Evolutionary conservation across 164 flowering plant species (phyloP).

Genomic region (Nymphaea colorata): DNA sequence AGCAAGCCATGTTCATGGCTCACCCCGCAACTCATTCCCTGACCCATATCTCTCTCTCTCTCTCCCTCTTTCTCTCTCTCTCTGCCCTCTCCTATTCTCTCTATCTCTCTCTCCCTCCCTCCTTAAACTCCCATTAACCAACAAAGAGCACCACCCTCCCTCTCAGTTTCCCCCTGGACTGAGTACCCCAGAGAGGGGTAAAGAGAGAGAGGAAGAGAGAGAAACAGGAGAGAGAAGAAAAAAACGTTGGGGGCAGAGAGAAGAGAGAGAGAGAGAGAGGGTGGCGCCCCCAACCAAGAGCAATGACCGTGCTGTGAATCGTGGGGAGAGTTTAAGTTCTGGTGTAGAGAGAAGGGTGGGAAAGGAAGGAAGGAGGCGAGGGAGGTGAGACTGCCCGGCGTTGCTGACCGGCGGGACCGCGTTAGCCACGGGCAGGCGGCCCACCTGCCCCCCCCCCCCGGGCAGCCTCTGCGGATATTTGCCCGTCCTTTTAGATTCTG

Average conservation of each 20-base stretch:
- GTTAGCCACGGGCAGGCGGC: not conserved
- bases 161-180: not conserved
- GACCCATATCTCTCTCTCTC: conserved; percentile 46
- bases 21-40: conserved; percentile 58
- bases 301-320: too few species aligned
- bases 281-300: not conserved
- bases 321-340: not conserved
- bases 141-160: not conserved
- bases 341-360: not conserved
- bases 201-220: not conserved
- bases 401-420: not conserved
- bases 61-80: not conserved
- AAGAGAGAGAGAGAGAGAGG: not conserved
- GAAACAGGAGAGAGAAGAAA: not conserved
- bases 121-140: not conserved
- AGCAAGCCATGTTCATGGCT: conserved; percentile 42
- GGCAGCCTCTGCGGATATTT: not conserved
- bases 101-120: not conserved
- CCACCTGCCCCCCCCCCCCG: not conserved
- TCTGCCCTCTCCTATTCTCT: not conserved
- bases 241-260: not conserved
- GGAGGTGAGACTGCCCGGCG: not conserved
- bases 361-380: not conserved
- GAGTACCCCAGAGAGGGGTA: not conserved
- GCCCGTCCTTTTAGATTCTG: not conserved